Evolutionary conservation across 805 yeast species (phyloP).

Genomic region (Yarrowia osloensis): DNA sequence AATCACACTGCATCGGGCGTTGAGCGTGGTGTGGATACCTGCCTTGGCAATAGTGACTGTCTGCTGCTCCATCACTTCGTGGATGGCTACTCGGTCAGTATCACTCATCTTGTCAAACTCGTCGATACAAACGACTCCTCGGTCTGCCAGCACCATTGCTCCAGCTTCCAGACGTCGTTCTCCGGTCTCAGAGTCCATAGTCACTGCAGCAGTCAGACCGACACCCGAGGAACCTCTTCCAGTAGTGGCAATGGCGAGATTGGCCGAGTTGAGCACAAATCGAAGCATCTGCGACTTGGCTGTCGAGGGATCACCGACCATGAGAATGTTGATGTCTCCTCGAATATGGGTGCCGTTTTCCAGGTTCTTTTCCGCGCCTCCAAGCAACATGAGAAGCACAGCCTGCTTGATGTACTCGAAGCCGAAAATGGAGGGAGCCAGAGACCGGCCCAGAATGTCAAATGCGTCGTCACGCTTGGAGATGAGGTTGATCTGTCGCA

Average conservation of each 20-base stretch:
- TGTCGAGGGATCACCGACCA: constrained; percentile 99
- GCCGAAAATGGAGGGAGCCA: constrained; percentile 96
- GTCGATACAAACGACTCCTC: constrained; percentile 97
- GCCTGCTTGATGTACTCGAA: constrained; percentile 90
- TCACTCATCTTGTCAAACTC: constrained; percentile 99
- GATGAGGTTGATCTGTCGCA: constrained; percentile 79
- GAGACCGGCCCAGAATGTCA: constrained; percentile 75
- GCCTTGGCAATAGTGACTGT: constrained; percentile 97
- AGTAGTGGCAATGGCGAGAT: constrained; percentile 94
- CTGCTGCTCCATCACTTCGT: constrained; percentile 99
- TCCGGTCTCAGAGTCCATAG: constrained; percentile 98
- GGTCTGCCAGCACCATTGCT: constrained; percentile 93
- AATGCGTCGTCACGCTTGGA: constrained; percentile 72
- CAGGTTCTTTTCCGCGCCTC: constrained; percentile 92
- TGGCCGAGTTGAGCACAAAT: constrained; percentile 91
- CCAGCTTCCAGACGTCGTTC: constrained; percentile 99
- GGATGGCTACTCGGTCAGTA: constrained; percentile 93
- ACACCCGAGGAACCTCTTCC: constrained; percentile 99
- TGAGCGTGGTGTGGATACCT: constrained; percentile 92
- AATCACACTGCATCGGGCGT: constrained; percentile 93
- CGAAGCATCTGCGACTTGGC: constrained; percentile 95
- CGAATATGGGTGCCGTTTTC: constrained; percentile 95
- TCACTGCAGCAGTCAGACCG: constrained; percentile 97
- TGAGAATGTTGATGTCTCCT: constrained; percentile 92
- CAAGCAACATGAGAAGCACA: constrained; percentile 82